phyloP scores from a whole-genome alignment of 73 alveolate species.

The Paramecium sonneborni region DNA sequence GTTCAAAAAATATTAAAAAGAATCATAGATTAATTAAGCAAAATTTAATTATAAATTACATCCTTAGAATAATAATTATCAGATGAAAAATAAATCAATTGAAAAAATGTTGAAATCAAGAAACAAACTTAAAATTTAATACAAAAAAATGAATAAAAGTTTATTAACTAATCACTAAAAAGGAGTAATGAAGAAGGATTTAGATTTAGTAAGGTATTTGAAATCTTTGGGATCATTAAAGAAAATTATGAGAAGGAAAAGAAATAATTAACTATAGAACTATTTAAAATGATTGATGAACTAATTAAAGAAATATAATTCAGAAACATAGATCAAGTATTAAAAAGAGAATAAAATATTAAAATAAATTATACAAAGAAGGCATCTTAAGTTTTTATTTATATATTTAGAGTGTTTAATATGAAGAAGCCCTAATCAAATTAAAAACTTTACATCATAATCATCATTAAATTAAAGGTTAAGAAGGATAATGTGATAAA shows the following conservation, averaged over 20 bases:
- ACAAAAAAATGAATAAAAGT: conserved; percentile 50
- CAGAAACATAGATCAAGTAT: conserved; percentile 14
- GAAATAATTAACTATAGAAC: neutral
- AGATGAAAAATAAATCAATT: neutral
- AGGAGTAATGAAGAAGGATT: neutral
- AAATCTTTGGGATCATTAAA: neutral
- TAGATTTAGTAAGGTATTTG: neutral
- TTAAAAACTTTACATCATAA: neutral
- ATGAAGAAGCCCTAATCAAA: neutral
- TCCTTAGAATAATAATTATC: neutral
- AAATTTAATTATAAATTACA: neutral
- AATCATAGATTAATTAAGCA: neutral
- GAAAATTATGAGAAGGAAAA: neutral
- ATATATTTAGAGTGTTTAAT: neutral
- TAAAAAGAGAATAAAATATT: conserved; percentile 51
- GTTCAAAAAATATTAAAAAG: neutral
- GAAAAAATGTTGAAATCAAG: neutral
- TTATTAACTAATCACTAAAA: conserved; percentile 29
- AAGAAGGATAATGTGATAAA: neutral
- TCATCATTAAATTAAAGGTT: neutral
- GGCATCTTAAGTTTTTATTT: neutral
- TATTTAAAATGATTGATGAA: conserved; percentile 23
- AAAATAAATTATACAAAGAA: neutral
- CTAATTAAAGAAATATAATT: conserved; percentile 27
- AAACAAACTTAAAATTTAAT: neutral